A percentile compares a stretch with the other conserved stretches of the same genome.
Conservation (phyloP, 2,329 filamentous ascomycete species). For the Cladosporium sp. region DNA sequence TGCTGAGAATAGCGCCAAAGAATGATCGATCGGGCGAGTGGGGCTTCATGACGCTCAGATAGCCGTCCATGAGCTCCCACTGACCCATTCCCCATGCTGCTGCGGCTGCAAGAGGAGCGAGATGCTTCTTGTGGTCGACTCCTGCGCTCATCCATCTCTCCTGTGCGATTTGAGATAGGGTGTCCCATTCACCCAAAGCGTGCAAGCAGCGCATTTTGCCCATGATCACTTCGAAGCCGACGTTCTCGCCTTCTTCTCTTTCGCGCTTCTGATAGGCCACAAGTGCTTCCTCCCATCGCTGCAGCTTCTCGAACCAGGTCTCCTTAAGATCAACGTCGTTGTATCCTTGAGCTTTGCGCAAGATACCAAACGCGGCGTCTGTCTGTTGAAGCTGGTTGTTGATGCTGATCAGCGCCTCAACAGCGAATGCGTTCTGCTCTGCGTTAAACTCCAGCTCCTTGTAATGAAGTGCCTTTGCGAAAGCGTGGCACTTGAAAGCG, state of each 20-base stretch:
- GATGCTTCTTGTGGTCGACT: constrained; percentile 73
- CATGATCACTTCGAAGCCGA: constrained; percentile 92
- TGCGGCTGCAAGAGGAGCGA: constrained; percentile 88
- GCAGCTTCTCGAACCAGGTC: constrained; percentile 98
- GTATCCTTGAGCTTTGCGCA: constrained; percentile 92
- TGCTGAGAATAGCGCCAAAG: constrained; percentile 90
- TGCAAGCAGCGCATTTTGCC: constrained; percentile 99
- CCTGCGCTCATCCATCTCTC: constrained; percentile 85
- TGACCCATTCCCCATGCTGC: constrained; percentile 95
- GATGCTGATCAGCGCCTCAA: constrained; percentile 96
- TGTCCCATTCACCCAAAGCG: constrained; percentile 94
- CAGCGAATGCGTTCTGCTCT: constrained; percentile 89
- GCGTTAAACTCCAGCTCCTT: constrained; percentile 98
- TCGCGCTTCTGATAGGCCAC: constrained; percentile 87
- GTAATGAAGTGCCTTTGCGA: constrained; percentile 96
- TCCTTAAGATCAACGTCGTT: constrained; percentile 94
- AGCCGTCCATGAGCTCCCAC: constrained; percentile 98
- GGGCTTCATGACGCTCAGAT: constrained; percentile 89
- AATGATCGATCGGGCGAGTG: constrained; percentile 92
- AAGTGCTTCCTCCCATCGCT: constrained; percentile 95
- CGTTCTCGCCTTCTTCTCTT: constrained; percentile 50
- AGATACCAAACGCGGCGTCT: constrained; percentile 95
- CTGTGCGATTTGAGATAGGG: constrained; percentile 78
- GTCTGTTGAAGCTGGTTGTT: constrained; percentile 99
- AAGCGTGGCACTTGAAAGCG: constrained; percentile 93